Conservation (phyloP, 202 grass and related monocot species). For the Schoenoplectus tabernaemontani region DNA sequence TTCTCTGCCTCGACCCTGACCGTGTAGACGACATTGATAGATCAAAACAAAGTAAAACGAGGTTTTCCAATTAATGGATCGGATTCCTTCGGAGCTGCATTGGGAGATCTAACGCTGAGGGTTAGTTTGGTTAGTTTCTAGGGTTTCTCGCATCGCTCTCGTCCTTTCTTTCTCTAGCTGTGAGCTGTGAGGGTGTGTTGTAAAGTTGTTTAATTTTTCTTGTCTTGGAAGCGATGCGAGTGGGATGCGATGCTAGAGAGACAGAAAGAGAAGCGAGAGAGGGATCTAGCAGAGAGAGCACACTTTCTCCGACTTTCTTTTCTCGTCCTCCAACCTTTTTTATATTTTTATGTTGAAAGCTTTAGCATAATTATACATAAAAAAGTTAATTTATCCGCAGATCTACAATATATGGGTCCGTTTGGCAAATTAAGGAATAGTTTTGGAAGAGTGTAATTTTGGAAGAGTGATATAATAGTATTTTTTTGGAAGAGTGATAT, state of each 20-base stretch:
- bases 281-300: slow-evolving; percentile 34
- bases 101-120: slow-evolving; percentile 23
- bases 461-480: too few species aligned
- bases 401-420: too few species aligned
- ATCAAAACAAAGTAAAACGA: slow-evolving; percentile 16
- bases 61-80: slow-evolving; percentile 42
- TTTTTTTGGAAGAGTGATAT: too few species aligned
- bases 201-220: slow-evolving; percentile 39
- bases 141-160: slow-evolving; percentile 36
- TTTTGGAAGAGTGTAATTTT: too few species aligned
- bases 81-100: slow-evolving; percentile 24
- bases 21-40: slow-evolving; percentile 56
- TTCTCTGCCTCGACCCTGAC: slow-evolving; percentile 47
- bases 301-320: slow-evolving; percentile 25
- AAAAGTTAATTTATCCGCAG: too few species aligned
- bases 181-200: slow-evolving; percentile 26
- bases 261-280: slow-evolving; percentile 19
- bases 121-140: slow-evolving; percentile 59
- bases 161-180: slow-evolving; percentile 19
- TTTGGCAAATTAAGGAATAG: too few species aligned
- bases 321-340: slow-evolving; percentile 15
- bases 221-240: slow-evolving; percentile 70
- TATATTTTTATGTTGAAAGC: background rate
- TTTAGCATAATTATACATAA: too few species aligned
- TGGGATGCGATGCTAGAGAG: slow-evolving; percentile 3